phyloP scores from a whole-genome alignment of 169 alveolate genomes.

The Babesia ovis region DNA sequence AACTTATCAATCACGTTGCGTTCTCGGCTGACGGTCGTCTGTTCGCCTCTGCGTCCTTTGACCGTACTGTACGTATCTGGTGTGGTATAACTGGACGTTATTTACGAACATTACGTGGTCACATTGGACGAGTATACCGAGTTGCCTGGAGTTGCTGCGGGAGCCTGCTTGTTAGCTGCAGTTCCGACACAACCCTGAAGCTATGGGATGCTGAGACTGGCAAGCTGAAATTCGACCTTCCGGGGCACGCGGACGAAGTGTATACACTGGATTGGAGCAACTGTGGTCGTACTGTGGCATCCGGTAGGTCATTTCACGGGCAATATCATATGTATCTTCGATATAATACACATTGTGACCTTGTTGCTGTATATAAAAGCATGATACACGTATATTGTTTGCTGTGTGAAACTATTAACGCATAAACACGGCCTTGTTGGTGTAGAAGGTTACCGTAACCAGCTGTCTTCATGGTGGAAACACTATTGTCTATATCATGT shows the following conservation, averaged over 20 bases:
- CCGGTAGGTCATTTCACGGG: conserved; percentile 92
- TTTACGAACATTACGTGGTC: conserved; percentile 94
- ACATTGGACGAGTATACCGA: conserved; percentile 96
- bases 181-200: conserved; percentile 94
- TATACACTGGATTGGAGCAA: conserved; percentile 98
- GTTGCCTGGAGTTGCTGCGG: conserved; percentile 97
- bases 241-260: conserved; percentile 99
- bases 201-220: conserved; percentile 91
- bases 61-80: conserved; percentile 91
- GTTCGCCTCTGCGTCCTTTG: conserved; percentile 98
- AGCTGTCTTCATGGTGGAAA: not conserved
- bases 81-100: conserved; percentile 90
- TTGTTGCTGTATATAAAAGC: too few species aligned
- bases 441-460: not conserved
- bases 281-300: conserved; percentile 93
- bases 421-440: too few species aligned
- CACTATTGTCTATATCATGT: not conserved
- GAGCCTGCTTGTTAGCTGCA: conserved; percentile 90
- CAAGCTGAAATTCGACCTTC: conserved; percentile 92
- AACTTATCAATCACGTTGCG: conserved; percentile 91
- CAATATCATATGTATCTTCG: too few species aligned
- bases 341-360: too few species aligned
- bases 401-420: too few species aligned
- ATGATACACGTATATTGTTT: too few species aligned
- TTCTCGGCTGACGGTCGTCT: conserved; percentile 97